These are phyloP conservation scores for Cytidiella melzeri DNA, from an alignment of 768 basidiomycete species.

Conservation along the genomic window DNA sequence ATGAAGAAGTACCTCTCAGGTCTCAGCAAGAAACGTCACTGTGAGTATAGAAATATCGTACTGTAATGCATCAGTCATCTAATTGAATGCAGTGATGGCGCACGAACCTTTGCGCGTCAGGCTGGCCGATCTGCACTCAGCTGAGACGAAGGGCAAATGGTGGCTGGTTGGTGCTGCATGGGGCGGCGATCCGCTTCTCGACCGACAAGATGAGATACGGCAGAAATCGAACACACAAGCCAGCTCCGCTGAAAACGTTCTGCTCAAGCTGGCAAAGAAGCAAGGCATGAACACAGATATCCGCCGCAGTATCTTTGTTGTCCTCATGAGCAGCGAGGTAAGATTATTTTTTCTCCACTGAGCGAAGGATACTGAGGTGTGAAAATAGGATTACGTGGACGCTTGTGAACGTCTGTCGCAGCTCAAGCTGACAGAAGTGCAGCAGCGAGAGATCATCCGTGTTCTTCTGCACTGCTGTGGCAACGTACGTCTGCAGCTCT, in stretches of 20 bases:
- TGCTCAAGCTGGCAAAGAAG: slow-evolving; percentile 78
- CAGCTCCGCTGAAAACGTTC: slow-evolving; percentile 29
- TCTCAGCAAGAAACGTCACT: slow-evolving; percentile 70
- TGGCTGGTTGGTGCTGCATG: slow-evolving; percentile 98
- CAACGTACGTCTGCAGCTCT: slow-evolving; percentile 46
- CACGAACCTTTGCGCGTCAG: slow-evolving; percentile 86
- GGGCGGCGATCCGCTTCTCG: slow-evolving; percentile 86
- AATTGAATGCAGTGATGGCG: slow-evolving; percentile 52
- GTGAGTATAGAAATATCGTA: slow-evolving; percentile 32
- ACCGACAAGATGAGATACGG: slow-evolving; percentile 43
- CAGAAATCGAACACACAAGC: slow-evolving; percentile 23
- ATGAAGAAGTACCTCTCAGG: slow-evolving; percentile 85
- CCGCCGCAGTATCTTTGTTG: slow-evolving; percentile 83
- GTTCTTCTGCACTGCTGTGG: slow-evolving; percentile 91
- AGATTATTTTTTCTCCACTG: slow-evolving; percentile 18
- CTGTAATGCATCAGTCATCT: slow-evolving; percentile 3
- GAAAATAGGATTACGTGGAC: slow-evolving; percentile 89
- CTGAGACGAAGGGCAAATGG: slow-evolving; percentile 92
- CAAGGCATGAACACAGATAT: slow-evolving; percentile 99
- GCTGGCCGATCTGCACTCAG: slow-evolving; percentile 76
- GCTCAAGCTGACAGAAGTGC: slow-evolving; percentile 77
- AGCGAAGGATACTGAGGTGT: neutral
- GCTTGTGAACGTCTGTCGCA: slow-evolving; percentile 87
- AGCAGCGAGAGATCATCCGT: slow-evolving; percentile 92
- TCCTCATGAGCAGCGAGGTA: slow-evolving; percentile 94